Base-by-base conservation (phyloP, 495 filamentous ascomycete genomes). In the Collariella sp. region DNA sequence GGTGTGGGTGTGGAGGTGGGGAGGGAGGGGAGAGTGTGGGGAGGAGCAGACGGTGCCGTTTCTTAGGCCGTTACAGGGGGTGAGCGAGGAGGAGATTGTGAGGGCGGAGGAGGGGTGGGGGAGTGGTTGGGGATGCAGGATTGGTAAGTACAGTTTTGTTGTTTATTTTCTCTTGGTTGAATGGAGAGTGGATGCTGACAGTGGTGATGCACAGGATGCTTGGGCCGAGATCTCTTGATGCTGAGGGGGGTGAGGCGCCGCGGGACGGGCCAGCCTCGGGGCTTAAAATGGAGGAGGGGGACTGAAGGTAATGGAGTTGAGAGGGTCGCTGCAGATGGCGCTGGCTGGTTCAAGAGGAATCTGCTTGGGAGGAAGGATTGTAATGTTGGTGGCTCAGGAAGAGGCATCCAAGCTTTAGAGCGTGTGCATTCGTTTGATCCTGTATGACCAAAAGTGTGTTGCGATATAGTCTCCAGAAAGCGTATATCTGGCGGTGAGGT, bases 81-180 rank as follows among this genome's bases (percentile, higher is more conserved):
- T 86, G 2, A 73, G 82, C 29, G 82, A 89, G 60, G 78, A 79
- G 20, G 93, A 97, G 73, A 91, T 97, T 58, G 82, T 87, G 55
- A 77, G 70, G 12, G 93, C 91, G 0, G 89, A 98, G 74, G 77
- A 77, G 56, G 83, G 74, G 52, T 95, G 87, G 86, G 87, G 62
- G 81, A 86, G 62, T 94, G 88, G 87, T 71, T 95, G 31, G 88
- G 88, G 9, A 94, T 95, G 88, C 87, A 95, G 67, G 89, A 95
- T 65, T 95, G 90, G 89, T 60, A 39, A 42, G 57, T 50, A 7
- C n/a, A 0, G 11, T 22, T 29, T n/a, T 22, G 3, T 34, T 33
- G 20, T 19, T 50, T 10, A 23, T 20, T 16, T 26, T 43, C 24
- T 42, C 26, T 26, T 38, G 34, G 12, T 11, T 13, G 2, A 4